Evolutionary conservation across 345 rosid genomes (phyloP), one percentile per base, ranked within the genome.

Genomic region (Heritiera fomes): DNA sequence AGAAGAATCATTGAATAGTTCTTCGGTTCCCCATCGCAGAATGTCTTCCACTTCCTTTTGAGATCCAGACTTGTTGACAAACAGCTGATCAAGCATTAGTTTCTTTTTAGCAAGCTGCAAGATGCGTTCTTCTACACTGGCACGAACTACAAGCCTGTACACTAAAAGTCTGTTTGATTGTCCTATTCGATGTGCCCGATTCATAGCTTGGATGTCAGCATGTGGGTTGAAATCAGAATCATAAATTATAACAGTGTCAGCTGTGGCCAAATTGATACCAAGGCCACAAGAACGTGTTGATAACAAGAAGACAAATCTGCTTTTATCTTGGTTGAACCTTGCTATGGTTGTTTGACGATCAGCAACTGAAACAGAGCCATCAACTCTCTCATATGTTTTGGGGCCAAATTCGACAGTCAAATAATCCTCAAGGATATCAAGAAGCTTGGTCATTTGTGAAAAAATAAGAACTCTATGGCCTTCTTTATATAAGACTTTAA

Each of bases 121-220:
- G 84, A 97, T 97, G 74, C 99, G 98, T 84, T 97, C 99, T 87
- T 97, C 99, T 60, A 97, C 99, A 85, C 99, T 97, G 60, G 96
- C 98, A 77, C 97, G 96, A 76, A 97, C 99, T 60, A 94, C 99
- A 82, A 97, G 99, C 89, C 99, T 91, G 82, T 97, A 97, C 15
- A 97, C 98, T 87, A 97, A 82, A 81, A 94, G 97, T 75, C 97
- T 85, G 1, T 93, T 97, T 75, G 99, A 94, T 78, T 97, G 99
- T 63, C 99, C 99, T 75, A 97, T 97, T 77, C 99, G 92, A 88
- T 97, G 99, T 47, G 99, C 99, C 67, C 99, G 88, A 82, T 97
- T 97, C 99, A 97, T 97, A 59, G 99, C 99, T 88, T 94, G 99
- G 79, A 94, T 97, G 82, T 97, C 99, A 89, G 99, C 98, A 83